Evolutionary conservation across 2,329 filamentous ascomycete genomes (phyloP).

Genomic region (Colletotrichum echinochloae): DNA sequence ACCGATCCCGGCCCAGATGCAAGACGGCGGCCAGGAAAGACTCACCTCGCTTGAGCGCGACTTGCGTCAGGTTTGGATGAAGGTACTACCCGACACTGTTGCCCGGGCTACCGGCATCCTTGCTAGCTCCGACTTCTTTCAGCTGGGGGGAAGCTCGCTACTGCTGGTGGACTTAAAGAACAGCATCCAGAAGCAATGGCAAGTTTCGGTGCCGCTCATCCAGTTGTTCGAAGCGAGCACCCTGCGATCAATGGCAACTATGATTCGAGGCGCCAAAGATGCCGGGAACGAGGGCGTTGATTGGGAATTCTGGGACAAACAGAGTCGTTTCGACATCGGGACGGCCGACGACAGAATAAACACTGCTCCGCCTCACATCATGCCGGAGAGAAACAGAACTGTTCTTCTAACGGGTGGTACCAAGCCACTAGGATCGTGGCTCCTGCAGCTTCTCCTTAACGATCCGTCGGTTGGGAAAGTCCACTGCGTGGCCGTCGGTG

Average conservation of each 20-base stretch:
- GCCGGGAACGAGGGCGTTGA: slow-evolving; percentile 18
- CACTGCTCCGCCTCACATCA: background rate
- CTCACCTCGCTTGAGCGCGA: slow-evolving; percentile 23
- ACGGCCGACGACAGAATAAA: background rate
- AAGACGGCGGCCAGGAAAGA: background rate
- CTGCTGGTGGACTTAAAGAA: slow-evolving; percentile 54
- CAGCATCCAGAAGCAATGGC: slow-evolving; percentile 49
- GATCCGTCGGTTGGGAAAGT: slow-evolving; percentile 50
- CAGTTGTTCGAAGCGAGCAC: slow-evolving; percentile 54
- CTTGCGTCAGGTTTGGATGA: slow-evolving; percentile 40
- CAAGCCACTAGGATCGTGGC: slow-evolving; percentile 54
- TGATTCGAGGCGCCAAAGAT: slow-evolving; percentile 43
- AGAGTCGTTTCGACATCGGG: slow-evolving; percentile 38
- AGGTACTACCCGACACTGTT: slow-evolving; percentile 43
- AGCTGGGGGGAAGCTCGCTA: slow-evolving; percentile 56
- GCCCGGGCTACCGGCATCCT: slow-evolving; percentile 40
- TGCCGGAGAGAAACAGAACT: background rate
- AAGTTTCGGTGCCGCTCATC: slow-evolving; percentile 47
- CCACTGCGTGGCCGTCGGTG: slow-evolving; percentile 57
- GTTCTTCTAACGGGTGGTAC: slow-evolving; percentile 51
- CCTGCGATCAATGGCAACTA: slow-evolving; percentile 53
- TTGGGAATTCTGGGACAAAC: slow-evolving; percentile 46
- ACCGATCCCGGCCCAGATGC: slow-evolving; percentile 40
- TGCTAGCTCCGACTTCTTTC: slow-evolving; percentile 54
- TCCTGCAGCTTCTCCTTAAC: slow-evolving; percentile 53